Base-by-base conservation (phyloP, 2,329 filamentous ascomycete genomes). In the Colletotrichum magnum region DNA sequence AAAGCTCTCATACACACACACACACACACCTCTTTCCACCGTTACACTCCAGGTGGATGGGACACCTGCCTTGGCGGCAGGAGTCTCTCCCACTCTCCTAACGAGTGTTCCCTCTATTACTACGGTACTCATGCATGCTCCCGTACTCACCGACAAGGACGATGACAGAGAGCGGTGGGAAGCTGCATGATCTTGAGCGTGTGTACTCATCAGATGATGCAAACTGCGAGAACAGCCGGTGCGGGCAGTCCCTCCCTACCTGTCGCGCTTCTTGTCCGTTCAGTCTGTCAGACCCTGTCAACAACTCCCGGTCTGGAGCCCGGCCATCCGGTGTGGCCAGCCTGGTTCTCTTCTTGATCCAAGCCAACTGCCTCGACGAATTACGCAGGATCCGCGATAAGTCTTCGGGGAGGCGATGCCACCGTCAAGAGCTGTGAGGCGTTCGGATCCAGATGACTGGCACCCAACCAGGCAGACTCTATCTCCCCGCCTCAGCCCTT, bases 1-100 rank as follows among this genome's bases (percentile, higher is more conserved):
- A 68, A 68, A 58, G 67, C 63, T 66, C 62, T 57, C 58, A 63
- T 13, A 28, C 58, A 36, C 32, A 36, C 9, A 36, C 32, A 36
- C 32, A 36, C 32, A 36, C 10, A 36, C 32, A 36, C 32, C 9
- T 36, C 32, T 36, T 36, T 36, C 9, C 64, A 58, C 47, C 47
- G 64, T 68, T 36, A 36, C 64, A 50, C 47, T 68, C 57, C 39
- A 45, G 57, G 56, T 69, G 63, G 66, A 58, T 43, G 43, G 57
- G 47, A 43, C 21, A 39, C 48, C n/a, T 28, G 50, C 50, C 21
- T 48, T 28, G 18, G 28, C 36, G 12, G 28, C 64, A 50, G 47
- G 51, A 57, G 58, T 53, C 39, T 51, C 32, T 51, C 28, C 28
- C 47, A 28, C 10, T n/a, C 24, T 56, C 21, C 61, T 47, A 36